Conservation (phyloP, 345 rosid species). For the Ricinus communis region DNA sequence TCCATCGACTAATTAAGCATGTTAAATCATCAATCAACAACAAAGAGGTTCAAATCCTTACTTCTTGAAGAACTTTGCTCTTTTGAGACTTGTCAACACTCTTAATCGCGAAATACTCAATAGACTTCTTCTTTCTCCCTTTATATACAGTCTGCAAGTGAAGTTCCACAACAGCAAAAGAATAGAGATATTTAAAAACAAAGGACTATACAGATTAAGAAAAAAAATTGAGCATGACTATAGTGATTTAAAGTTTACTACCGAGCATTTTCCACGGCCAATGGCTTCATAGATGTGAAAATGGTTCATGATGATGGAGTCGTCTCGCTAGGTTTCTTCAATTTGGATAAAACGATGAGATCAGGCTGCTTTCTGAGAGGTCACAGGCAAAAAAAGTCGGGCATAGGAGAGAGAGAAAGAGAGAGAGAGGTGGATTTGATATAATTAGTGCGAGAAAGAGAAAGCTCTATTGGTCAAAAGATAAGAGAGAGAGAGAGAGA, state of each 20-base stretch:
- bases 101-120: slow-evolving; percentile 93
- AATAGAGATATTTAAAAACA: slow-evolving; percentile 4
- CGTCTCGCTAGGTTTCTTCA: slow-evolving; percentile 28
- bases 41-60: slow-evolving; percentile 26
- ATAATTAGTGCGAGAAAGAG: slow-evolving; percentile 15
- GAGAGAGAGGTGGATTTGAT: slow-evolving; percentile 22
- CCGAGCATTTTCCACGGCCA: slow-evolving; percentile 98
- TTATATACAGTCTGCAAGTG: slow-evolving; percentile 71
- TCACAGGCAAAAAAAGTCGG: too few relatives aligned
- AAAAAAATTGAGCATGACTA: background rate
- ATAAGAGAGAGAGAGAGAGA: slow-evolving; percentile 7
- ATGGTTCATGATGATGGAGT: slow-evolving; percentile 57
- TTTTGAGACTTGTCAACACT: slow-evolving; percentile 90
- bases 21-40: background rate
- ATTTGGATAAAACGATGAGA: slow-evolving; percentile 11
- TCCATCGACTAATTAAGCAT: too few relatives aligned
- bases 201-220: background rate
- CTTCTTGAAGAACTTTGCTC: slow-evolving; percentile 95
- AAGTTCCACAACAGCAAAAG: background rate
- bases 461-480: background rate
- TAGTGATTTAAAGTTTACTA: slow-evolving; percentile 24
- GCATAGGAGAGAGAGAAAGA: slow-evolving; percentile 19
- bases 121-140: slow-evolving; percentile 97
- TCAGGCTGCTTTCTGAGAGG: slow-evolving; percentile 12
- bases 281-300: slow-evolving; percentile 96